These are phyloP conservation scores for Meira miltonrushii DNA, from an alignment of 1,284 basidiomycete genomes.

Conservation along the genomic window DNA sequence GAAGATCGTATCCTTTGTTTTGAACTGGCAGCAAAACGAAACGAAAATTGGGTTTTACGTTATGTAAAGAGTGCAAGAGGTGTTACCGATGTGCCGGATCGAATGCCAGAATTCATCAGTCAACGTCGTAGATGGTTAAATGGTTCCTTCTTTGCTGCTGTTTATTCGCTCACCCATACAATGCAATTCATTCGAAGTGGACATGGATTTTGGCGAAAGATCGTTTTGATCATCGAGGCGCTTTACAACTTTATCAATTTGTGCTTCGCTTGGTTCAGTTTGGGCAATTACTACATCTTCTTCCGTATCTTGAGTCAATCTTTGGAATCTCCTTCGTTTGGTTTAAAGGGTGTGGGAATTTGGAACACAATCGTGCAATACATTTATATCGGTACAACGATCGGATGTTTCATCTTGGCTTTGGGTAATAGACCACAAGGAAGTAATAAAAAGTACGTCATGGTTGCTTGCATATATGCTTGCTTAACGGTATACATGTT, in stretches of 20 bases:
- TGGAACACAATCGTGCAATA: slow-evolving; percentile 80
- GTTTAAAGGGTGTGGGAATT: slow-evolving; percentile 65
- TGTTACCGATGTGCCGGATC: slow-evolving; percentile 90
- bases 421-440: slow-evolving; percentile 94
- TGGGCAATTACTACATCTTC: slow-evolving; percentile 91
- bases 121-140: slow-evolving; percentile 88
- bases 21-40: slow-evolving; percentile 86
- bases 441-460: slow-evolving; percentile 80
- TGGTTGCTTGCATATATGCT: slow-evolving; percentile 71
- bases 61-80: slow-evolving; percentile 93
- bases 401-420: slow-evolving; percentile 85
- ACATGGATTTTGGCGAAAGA: slow-evolving; percentile 73
- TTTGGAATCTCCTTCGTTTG: slow-evolving; percentile 70
- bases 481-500: slow-evolving; percentile 76
- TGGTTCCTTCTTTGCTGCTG: slow-evolving; percentile 82
- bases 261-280: slow-evolving; percentile 81
- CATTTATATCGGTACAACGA: slow-evolving; percentile 72
- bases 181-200: slow-evolving; percentile 78
- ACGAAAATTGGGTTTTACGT: slow-evolving; percentile 84
- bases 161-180: slow-evolving; percentile 61
- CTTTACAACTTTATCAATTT: slow-evolving; percentile 84
- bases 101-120: slow-evolving; percentile 86
- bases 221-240: slow-evolving; percentile 70
- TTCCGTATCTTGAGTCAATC: slow-evolving; percentile 89
- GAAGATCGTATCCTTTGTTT: slow-evolving; percentile 87